These are phyloP conservation scores for Sporobolomyces roseus DNA, from an alignment of 768 basidiomycete species.

Conservation along the genomic window DNA sequence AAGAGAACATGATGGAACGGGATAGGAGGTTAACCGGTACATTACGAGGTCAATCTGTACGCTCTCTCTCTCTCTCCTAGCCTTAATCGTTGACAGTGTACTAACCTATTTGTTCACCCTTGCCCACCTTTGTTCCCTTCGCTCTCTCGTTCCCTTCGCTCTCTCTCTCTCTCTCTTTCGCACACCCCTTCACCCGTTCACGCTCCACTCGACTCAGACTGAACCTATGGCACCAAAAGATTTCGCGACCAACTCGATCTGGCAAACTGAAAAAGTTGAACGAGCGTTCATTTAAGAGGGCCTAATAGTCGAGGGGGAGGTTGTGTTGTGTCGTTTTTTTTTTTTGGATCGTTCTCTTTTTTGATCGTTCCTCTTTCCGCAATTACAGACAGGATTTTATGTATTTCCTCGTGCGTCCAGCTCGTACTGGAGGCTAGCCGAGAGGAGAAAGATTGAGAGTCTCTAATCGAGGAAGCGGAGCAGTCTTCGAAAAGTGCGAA, in stretches of 20 bases:
- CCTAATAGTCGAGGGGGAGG: too few species aligned
- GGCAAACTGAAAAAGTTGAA: constrained; percentile 62
- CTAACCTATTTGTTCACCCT: too few species aligned
- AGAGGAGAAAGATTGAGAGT: too few species aligned
- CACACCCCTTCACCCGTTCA: too few species aligned
- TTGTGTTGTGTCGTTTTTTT: not conserved
- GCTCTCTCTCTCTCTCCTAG: constrained; percentile 44
- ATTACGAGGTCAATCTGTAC: constrained; percentile 74
- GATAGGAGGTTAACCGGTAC: constrained; percentile 85
- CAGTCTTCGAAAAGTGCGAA: too few species aligned
- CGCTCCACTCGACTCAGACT: constrained; percentile 53
- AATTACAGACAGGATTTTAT: too few species aligned
- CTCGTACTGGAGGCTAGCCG: too few species aligned
- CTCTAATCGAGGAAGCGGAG: too few species aligned
- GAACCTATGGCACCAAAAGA: constrained; percentile 64
- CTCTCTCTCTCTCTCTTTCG: not conserved
- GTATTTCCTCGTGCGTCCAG: too few species aligned
- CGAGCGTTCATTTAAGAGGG: constrained; percentile 34
- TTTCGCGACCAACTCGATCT: constrained; percentile 69
- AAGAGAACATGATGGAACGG: constrained; percentile 91
- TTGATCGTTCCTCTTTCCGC: not conserved
- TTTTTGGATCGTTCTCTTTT: not conserved
- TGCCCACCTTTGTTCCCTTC: too few species aligned
- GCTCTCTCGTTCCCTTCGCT: too few species aligned
- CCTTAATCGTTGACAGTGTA: not conserved